phyloP scores from a whole-genome alignment of 805 yeast species.

The Saturnispora galanensis region DNA sequence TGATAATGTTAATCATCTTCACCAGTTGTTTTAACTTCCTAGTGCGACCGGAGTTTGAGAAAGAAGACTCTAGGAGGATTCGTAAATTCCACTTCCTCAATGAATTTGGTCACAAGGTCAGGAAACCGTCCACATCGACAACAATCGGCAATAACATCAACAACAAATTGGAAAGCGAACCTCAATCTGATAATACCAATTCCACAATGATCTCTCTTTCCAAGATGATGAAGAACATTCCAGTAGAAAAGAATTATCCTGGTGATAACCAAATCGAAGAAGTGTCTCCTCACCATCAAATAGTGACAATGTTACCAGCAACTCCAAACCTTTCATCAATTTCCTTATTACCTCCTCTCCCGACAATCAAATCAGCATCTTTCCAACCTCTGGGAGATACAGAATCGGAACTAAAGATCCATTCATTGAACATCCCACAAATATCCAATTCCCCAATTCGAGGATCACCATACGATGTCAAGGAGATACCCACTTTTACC shows the following conservation, averaged over 20 bases:
- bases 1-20: neutral
- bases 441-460: constrained; percentile 3
- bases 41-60: neutral
- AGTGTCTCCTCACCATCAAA: neutral
- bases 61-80: neutral
- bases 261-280: too few species aligned
- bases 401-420: neutral
- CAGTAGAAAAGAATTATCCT: too few species aligned
- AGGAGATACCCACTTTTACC: neutral
- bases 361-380: constrained; percentile 1
- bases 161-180: too few species aligned
- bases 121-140: neutral
- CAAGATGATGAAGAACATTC: too few species aligned
- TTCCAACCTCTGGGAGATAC: neutral
- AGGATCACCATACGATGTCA: neutral
- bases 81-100: neutral
- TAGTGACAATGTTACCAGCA: neutral
- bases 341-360: neutral
- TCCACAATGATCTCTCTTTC: too few species aligned
- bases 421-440: constrained; percentile 6
- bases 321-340: neutral
- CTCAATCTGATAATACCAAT: too few species aligned
- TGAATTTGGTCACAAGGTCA: neutral
- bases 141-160: too few species aligned
- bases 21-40: neutral